Percentiles rank a stretch among this genome's conserved stretches.
Conservation (phyloP, 495 filamentous ascomycete species). For the Parmelia sp. region DNA sequence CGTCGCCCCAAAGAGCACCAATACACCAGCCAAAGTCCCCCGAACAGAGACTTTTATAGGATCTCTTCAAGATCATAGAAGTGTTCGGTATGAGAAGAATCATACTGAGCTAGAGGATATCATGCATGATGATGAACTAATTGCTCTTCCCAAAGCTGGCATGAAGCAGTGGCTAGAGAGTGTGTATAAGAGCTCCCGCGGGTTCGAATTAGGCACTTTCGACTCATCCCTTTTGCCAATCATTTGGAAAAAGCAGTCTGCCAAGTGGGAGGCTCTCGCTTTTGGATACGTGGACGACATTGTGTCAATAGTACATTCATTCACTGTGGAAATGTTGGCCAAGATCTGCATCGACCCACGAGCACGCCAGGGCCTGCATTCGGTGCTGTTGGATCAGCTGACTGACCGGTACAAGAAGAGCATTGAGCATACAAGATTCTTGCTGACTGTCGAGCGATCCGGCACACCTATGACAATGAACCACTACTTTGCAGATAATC, state of each 20-base stretch:
- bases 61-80: background rate
- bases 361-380: slow-evolving; percentile 36
- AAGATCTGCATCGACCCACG: slow-evolving; percentile 36
- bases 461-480: slow-evolving; percentile 45
- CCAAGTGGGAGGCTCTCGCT: slow-evolving; percentile 47
- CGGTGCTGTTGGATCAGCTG: slow-evolving; percentile 40
- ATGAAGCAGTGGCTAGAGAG: slow-evolving; percentile 34
- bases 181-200: slow-evolving; percentile 30
- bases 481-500: slow-evolving; percentile 47
- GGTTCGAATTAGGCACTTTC: slow-evolving; percentile 40
- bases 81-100: slow-evolving; percentile 16
- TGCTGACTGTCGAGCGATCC: slow-evolving; percentile 46
- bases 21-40: background rate
- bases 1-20: background rate
- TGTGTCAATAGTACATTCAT: slow-evolving; percentile 42
- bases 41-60: too few species aligned
- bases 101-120: slow-evolving; percentile 30
- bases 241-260: slow-evolving; percentile 49
- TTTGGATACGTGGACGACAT: slow-evolving; percentile 42
- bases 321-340: slow-evolving; percentile 37
- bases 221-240: slow-evolving; percentile 36
- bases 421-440: slow-evolving; percentile 37
- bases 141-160: slow-evolving; percentile 15
- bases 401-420: slow-evolving; percentile 39
- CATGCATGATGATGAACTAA: slow-evolving; percentile 14